Conservation (phyloP, 2,329 filamentous ascomycete species). For the Phoma sp. region DNA sequence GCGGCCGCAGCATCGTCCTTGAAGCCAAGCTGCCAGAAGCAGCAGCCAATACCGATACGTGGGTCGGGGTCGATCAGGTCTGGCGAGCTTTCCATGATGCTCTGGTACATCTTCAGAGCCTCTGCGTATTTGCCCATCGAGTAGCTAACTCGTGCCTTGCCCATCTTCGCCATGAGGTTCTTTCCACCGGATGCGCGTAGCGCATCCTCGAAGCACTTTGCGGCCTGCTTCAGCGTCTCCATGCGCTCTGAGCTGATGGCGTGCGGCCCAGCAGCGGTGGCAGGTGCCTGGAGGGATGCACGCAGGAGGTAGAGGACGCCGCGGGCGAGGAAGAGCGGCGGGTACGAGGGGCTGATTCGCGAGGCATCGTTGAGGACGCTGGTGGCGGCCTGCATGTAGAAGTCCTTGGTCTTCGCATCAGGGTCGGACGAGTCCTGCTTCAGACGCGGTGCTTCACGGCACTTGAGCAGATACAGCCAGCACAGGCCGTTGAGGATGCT, state of each 20-base stretch:
- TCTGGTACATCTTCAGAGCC: conserved; percentile 84
- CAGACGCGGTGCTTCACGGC: conserved; percentile 77
- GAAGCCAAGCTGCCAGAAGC: conserved; percentile 94
- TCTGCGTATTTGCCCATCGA: conserved; percentile 87
- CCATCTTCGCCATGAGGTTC: conserved; percentile 92
- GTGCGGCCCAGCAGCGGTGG: conserved; percentile 69
- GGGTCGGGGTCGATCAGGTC: conserved; percentile 91
- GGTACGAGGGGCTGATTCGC: conserved; percentile 89
- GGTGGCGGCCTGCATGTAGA: conserved; percentile 90
- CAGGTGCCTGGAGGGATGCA: conserved; percentile 81
- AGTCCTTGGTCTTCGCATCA: conserved; percentile 89
- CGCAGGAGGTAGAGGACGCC: conserved; percentile 88
- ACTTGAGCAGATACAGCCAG: conserved; percentile 92
- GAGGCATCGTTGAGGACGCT: conserved; percentile 93
- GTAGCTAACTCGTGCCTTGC: conserved; percentile 85
- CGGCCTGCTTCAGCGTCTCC: conserved; percentile 81
- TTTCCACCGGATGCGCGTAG: conserved; percentile 81
- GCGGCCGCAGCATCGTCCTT: conserved; percentile 90
- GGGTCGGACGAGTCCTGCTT: conserved; percentile 57
- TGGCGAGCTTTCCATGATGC: conserved; percentile 84
- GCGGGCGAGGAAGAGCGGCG: conserved; percentile 87
- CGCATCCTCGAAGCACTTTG: conserved; percentile 95
- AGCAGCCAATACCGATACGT: conserved; percentile 93
- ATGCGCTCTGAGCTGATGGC: conserved; percentile 74
- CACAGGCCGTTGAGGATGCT: conserved; percentile 84